Conservation (phyloP, 306 rosid genomes). For the Acacia acuminata region DNA sequence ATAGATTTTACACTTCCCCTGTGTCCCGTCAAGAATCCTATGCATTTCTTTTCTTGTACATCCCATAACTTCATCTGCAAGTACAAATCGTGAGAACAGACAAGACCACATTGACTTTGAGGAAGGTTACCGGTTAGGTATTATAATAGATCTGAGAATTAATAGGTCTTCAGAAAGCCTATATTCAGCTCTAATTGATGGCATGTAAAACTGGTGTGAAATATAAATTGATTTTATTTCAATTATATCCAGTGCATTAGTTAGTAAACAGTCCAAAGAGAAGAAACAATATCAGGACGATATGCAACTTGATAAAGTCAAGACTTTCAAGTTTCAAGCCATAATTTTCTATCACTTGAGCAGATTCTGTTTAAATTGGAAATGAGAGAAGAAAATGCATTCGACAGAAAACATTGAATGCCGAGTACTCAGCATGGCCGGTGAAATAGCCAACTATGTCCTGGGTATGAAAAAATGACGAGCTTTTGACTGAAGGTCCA, state of each 20-base stretch:
- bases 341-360: background rate
- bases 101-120: background rate
- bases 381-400: background rate
- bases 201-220: background rate
- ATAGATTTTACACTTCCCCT: constrained; percentile 92
- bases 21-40: constrained; percentile 70
- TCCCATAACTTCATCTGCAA: constrained; percentile 92
- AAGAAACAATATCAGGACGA: background rate
- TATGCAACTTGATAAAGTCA: background rate
- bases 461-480: background rate
- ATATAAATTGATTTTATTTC: background rate
- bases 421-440: background rate
- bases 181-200: background rate
- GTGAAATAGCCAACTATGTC: background rate
- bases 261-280: background rate
- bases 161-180: background rate
- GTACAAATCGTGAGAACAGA: constrained; percentile 12
- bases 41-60: constrained; percentile 71
- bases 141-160: background rate
- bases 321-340: background rate
- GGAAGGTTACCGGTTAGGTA: constrained; percentile 2
- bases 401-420: background rate
- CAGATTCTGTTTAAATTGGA: background rate
- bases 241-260: background rate
- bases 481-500: background rate